Percentiles rank a stretch among this genome's conserved stretches.
Evolutionary conservation across 768 basidiomycete genomes (phyloP).

Genomic region (Hygrocybe punicea): DNA sequence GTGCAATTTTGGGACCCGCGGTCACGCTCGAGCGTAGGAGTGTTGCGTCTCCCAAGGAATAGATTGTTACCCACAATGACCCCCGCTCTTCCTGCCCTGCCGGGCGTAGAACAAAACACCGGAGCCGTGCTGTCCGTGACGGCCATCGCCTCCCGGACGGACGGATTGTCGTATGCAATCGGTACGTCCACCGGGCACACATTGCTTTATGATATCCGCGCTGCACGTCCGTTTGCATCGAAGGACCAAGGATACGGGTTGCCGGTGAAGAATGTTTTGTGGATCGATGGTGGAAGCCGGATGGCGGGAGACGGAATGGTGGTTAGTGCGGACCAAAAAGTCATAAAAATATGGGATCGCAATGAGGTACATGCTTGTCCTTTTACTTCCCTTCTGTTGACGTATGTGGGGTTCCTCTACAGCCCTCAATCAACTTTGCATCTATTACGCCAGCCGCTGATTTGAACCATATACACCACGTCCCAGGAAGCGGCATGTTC

Average conservation of each 20-base stretch:
- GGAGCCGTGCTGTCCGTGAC: conserved; percentile 59
- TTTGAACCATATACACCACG: conserved; percentile 85
- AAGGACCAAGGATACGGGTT: conserved; percentile 98
- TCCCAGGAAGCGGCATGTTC: conserved; percentile 84
- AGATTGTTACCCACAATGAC: conserved; percentile 47
- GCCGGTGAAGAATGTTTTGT: conserved; percentile 76
- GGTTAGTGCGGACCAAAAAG: conserved; percentile 91
- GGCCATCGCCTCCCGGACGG: conserved; percentile 76
- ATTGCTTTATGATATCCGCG: conserved; percentile 89
- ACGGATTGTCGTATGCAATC: conserved; percentile 90
- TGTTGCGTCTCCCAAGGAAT: conserved; percentile 56
- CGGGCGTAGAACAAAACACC: not conserved
- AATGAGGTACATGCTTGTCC: conserved; percentile 65
- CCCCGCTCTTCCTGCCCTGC: conserved; percentile 24
- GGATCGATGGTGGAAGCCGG: conserved; percentile 83
- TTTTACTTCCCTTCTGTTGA: too few relatives aligned
- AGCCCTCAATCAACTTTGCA: conserved; percentile 84
- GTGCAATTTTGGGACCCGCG: conserved; percentile 97
- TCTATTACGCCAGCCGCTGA: conserved; percentile 90
- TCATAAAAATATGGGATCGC: conserved; percentile 95
- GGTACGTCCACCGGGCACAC: conserved; percentile 96
- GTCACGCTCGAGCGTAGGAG: conserved; percentile 70
- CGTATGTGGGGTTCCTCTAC: conserved; percentile 15
- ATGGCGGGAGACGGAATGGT: conserved; percentile 89
- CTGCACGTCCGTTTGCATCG: conserved; percentile 72